A percentile compares a stretch with the other conserved stretches of the same genome.
These are phyloP conservation scores for Hygrocybe punicea DNA, from an alignment of 768 basidiomycete species.

Conservation along the genomic window DNA sequence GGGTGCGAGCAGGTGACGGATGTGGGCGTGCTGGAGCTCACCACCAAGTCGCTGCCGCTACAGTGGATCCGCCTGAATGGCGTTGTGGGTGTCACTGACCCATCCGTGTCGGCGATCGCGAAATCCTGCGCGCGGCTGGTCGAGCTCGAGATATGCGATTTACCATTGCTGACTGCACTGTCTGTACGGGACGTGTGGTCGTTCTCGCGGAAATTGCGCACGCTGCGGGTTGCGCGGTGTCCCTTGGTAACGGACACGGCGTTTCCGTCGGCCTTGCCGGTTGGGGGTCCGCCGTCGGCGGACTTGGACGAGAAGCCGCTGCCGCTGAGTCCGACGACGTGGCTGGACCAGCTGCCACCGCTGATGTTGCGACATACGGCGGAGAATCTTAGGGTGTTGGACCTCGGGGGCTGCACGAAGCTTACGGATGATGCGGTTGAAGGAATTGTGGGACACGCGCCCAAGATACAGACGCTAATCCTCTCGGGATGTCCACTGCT, in stretches of 20 bases:
- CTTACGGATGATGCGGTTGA: constrained; percentile 75
- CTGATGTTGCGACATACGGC: constrained; percentile 61
- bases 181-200: constrained; percentile 80
- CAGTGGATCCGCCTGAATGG: constrained; percentile 74
- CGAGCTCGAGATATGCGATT: constrained; percentile 75
- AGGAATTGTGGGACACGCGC: constrained; percentile 72
- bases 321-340: constrained; percentile 54
- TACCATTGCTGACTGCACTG: constrained; percentile 62
- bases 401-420: constrained; percentile 64
- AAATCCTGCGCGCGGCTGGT: constrained; percentile 71
- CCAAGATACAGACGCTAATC: constrained; percentile 69
- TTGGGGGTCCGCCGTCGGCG: constrained; percentile 19
- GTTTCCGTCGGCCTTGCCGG: constrained; percentile 55
- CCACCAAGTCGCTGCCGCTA: constrained; percentile 61
- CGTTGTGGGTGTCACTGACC: constrained; percentile 57
- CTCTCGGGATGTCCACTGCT: constrained; percentile 74
- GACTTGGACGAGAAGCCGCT: constrained; percentile 46
- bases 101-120: constrained; percentile 64
- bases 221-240: constrained; percentile 76
- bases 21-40: constrained; percentile 69
- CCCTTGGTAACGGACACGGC: constrained; percentile 71
- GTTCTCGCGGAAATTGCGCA: constrained; percentile 73
- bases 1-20: constrained; percentile 77
- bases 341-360: constrained; percentile 61
- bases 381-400: constrained; percentile 73